phyloP scores from a whole-genome alignment of 1,284 basidiomycete genomes.

The Ustilago shanxiensis region DNA sequence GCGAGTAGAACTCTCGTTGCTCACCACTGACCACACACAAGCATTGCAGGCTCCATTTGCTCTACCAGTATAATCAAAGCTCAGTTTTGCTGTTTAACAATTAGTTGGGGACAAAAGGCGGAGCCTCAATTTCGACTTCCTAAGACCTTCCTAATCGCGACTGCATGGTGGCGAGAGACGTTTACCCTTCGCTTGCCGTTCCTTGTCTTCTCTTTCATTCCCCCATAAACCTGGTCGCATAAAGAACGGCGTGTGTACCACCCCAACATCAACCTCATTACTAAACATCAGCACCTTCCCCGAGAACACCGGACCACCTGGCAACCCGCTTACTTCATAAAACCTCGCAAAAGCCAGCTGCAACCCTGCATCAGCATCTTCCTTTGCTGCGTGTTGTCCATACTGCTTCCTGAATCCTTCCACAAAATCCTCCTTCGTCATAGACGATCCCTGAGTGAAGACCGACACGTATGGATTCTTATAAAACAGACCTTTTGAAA shows the following conservation, averaged over 20 bases:
- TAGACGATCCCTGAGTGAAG: not conserved
- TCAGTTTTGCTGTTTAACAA: too few species aligned
- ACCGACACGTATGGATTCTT: not conserved
- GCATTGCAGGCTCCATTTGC: too few species aligned
- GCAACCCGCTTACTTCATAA: constrained; percentile 7
- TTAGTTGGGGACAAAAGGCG: too few species aligned
- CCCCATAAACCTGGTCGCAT: too few species aligned
- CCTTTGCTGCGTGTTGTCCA: not conserved
- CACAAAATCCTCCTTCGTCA: constrained; percentile 6
- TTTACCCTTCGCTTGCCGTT: too few species aligned
- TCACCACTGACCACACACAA: too few species aligned
- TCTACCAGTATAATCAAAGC: too few species aligned
- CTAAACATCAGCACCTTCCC: constrained; percentile 13
- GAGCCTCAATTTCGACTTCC: too few species aligned
- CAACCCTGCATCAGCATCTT: not conserved
- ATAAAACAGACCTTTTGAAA: constrained; percentile 12
- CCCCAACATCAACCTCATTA: constrained; percentile 4
- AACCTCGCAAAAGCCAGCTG: constrained; percentile 9
- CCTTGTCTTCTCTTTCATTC: too few species aligned
- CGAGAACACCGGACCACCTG: constrained; percentile 10
- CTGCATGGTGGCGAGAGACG: too few species aligned
- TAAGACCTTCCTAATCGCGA: too few species aligned
- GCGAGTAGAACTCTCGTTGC: too few species aligned
- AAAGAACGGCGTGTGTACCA: constrained; percentile 9
- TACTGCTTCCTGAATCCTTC: constrained; percentile 8